Percentiles rank a stretch among this genome's conserved stretches.
Evolutionary conservation across 1,284 basidiomycete genomes (phyloP).

Genomic region (Sporisorium sorghi): DNA sequence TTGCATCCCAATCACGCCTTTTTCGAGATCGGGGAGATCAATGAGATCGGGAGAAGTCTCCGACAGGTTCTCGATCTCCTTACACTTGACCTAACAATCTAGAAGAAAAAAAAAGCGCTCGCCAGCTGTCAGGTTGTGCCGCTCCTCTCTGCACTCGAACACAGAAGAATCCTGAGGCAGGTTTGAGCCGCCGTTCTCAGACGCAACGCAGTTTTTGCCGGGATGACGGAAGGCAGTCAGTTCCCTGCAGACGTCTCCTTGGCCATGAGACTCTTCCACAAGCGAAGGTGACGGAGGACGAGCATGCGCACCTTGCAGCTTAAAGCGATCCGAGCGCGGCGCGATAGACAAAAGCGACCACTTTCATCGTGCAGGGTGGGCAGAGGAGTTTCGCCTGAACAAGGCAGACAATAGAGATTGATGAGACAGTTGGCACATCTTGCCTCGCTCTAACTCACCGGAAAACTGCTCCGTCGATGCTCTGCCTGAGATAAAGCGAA

Average conservation of each 20-base stretch:
- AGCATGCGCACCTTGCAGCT: neutral
- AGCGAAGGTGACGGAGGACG: too few species aligned
- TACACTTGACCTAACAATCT: conserved; percentile 1
- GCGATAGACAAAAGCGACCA: neutral
- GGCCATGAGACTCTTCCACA: too few species aligned
- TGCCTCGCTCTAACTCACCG: neutral
- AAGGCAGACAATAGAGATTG: conserved; percentile 8
- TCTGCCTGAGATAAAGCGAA: too few species aligned
- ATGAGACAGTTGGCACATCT: conserved; percentile 17
- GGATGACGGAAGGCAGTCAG: neutral
- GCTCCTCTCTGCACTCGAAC: neutral
- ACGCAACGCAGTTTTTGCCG: neutral
- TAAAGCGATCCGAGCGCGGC: conserved; percentile 33
- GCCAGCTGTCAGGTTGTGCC: conserved; percentile 31
- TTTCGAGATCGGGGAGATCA: neutral
- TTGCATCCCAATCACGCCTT: conserved; percentile 34
- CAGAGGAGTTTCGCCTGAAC: neutral
- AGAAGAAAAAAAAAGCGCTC: neutral
- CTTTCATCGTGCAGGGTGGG: neutral
- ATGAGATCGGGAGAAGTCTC: neutral
- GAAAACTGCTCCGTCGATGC: too few species aligned
- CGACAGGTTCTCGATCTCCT: too few species aligned
- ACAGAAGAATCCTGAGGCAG: neutral
- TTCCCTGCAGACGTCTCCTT: too few species aligned
- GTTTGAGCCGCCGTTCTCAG: neutral